Conservation (phyloP, 768 basidiomycete species). For the Lactarius pseudohatsudake region DNA sequence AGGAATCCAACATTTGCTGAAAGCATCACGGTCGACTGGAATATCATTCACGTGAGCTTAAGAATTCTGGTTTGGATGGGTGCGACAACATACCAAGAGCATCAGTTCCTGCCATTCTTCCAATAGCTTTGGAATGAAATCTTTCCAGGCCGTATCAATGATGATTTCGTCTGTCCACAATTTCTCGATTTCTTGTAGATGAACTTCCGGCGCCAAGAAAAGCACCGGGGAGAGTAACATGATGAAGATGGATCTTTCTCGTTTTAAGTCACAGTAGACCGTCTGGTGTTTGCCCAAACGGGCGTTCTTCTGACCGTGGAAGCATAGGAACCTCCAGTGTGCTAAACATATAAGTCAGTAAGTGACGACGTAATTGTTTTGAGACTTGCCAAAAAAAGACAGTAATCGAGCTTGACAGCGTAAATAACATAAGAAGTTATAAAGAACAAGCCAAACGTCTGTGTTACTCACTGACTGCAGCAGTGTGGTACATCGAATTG, state of each 20-base stretch:
- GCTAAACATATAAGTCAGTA: background rate
- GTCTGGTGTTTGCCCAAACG: background rate
- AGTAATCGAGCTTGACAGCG: no score
- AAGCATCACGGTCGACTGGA: conserved; percentile 37
- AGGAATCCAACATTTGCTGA: conserved; percentile 38
- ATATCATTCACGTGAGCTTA: background rate
- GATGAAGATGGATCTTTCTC: background rate
- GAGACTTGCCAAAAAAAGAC: background rate
- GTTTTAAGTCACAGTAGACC: background rate
- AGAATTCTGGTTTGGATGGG: background rate
- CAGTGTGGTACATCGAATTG: no score
- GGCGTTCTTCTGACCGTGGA: background rate
- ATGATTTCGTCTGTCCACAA: background rate
- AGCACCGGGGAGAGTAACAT: background rate
- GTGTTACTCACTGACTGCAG: no score
- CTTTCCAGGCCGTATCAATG: background rate
- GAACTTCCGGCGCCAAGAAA: background rate
- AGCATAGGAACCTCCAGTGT: background rate
- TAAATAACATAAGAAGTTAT: no score
- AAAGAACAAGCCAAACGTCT: no score
- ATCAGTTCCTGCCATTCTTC: background rate
- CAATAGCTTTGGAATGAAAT: background rate
- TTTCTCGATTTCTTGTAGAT: background rate
- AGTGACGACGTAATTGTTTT: no score
- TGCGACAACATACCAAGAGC: background rate